Percentiles rank a stretch among this genome's conserved stretches.
phyloP scores from a whole-genome alignment of 2,329 filamentous ascomycete species.

The Fusarium citri region DNA sequence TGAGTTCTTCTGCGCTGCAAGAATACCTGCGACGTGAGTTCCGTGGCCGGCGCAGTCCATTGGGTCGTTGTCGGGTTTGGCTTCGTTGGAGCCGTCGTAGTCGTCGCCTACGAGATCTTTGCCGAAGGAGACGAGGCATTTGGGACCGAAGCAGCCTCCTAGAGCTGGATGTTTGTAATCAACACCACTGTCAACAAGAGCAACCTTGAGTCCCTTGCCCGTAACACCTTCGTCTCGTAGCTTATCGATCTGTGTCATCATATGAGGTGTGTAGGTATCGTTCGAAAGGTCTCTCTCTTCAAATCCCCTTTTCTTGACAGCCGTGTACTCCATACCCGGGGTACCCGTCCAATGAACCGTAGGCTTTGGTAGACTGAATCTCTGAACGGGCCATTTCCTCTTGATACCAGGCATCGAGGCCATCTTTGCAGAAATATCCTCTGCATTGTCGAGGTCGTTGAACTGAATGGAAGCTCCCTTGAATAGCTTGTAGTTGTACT shows the following conservation, averaged over 20 bases:
- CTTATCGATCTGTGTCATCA: conserved; percentile 68
- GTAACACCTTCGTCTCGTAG: conserved; percentile 60
- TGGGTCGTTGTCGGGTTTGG: conserved; percentile 62
- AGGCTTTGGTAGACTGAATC: conserved; percentile 59
- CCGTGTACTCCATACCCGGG: conserved; percentile 39
- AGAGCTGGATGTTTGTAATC: conserved; percentile 73
- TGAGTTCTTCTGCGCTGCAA: conserved; percentile 67
- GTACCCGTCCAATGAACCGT: conserved; percentile 55
- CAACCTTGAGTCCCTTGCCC: conserved; percentile 65
- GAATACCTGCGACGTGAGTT: conserved; percentile 71
- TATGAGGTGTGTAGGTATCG: conserved; percentile 62
- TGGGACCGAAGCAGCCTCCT: conserved; percentile 71
- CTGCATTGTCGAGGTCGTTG: conserved; percentile 58
- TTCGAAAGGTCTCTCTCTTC: conserved; percentile 24
- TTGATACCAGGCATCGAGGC: conserved; percentile 59
- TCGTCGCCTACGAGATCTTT: conserved; percentile 68
- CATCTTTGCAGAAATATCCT: conserved; percentile 57
- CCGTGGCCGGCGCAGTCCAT: conserved; percentile 70
- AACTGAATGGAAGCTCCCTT: conserved; percentile 66
- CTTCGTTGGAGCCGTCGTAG: conserved; percentile 56
- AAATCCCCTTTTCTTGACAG: conserved; percentile 31
- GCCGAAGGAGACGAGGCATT: conserved; percentile 68
- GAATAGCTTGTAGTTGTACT: conserved; percentile 64
- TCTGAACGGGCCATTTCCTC: conserved; percentile 60
- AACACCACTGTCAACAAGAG: conserved; percentile 66